Percentiles rank a stretch among this genome's conserved stretches.
phyloP scores from a whole-genome alignment of 2,329 filamentous ascomycete species.

The Calonectria naviculata region DNA sequence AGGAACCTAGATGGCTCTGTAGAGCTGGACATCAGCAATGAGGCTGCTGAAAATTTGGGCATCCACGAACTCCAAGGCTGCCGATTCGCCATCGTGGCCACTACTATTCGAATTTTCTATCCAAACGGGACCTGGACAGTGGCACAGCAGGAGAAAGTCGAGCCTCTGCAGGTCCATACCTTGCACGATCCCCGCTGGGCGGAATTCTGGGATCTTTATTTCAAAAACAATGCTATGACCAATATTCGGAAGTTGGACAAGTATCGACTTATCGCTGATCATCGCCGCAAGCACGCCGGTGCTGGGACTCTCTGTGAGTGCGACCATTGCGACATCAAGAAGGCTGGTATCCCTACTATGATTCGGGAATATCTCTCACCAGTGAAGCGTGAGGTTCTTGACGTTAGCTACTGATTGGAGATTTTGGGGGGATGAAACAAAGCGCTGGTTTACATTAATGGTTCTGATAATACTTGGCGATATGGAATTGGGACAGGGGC shows the following conservation, averaged over 20 bases:
- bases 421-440: neutral
- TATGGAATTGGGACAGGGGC: neutral
- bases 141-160: neutral
- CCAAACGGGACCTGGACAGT: neutral
- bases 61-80: neutral
- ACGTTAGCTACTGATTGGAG: neutral
- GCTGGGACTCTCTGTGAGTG: neutral
- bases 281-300: slow-evolving; percentile 30
- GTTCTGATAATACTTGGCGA: neutral
- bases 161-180: neutral
- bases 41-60: neutral
- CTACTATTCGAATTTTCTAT: neutral
- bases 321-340: neutral
- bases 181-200: slow-evolving; percentile 33
- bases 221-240: slow-evolving; percentile 21
- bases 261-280: slow-evolving; percentile 37
- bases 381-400: neutral
- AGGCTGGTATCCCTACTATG: neutral
- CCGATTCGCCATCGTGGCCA: neutral
- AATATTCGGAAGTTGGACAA: slow-evolving; percentile 39
- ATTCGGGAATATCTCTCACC: neutral
- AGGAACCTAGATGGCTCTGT: neutral
- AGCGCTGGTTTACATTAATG: neutral
- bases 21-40: neutral
- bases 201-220: slow-evolving; percentile 37